Evolutionary conservation across 2,329 filamentous ascomycete genomes (phyloP).

Genomic region (Mycosphaerella sp.): DNA sequence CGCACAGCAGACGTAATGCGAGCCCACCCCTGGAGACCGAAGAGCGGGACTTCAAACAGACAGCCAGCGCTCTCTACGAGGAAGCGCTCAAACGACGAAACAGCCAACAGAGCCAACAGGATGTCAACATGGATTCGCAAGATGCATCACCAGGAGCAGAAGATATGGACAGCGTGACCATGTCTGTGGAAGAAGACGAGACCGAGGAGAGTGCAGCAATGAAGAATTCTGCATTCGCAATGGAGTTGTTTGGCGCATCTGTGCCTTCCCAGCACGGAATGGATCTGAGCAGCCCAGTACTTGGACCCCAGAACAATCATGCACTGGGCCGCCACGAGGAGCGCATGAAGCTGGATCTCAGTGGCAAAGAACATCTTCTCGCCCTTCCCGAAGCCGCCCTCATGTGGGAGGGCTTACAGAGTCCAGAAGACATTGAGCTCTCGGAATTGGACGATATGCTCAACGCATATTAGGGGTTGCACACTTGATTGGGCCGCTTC

Average conservation of each 20-base stretch:
- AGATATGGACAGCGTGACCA: conserved; percentile 29
- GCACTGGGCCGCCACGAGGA: conserved; percentile 16
- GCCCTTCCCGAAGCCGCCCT: conserved; percentile 29
- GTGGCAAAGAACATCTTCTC: conserved; percentile 18
- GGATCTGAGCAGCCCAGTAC: conserved; percentile 43
- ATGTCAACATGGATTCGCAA: conserved; percentile 32
- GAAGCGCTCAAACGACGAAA: conserved; percentile 40
- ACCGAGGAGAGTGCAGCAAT: conserved; percentile 45
- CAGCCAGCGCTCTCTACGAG: conserved; percentile 74
- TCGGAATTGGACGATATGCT: conserved; percentile 89
- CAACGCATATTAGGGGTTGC: conserved; percentile 44
- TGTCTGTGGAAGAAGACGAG: conserved; percentile 37
- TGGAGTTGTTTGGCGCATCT: conserved; percentile 44
- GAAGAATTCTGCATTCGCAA: conserved; percentile 46
- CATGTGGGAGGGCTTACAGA: conserved; percentile 44
- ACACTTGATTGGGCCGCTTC: neutral
- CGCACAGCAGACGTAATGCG: conserved; percentile 62
- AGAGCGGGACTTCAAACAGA: conserved; percentile 95
- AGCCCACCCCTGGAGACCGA: conserved; percentile 89
- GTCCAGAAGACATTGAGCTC: conserved; percentile 82
- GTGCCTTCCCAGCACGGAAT: conserved; percentile 40
- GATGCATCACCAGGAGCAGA: conserved; percentile 28
- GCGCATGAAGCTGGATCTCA: conserved; percentile 18
- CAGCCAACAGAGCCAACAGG: conserved; percentile 34
- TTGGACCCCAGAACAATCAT: conserved; percentile 34